Base-by-base conservation (phyloP, 2,329 filamentous ascomycete genomes). In the Akanthomyces lecanii region DNA sequence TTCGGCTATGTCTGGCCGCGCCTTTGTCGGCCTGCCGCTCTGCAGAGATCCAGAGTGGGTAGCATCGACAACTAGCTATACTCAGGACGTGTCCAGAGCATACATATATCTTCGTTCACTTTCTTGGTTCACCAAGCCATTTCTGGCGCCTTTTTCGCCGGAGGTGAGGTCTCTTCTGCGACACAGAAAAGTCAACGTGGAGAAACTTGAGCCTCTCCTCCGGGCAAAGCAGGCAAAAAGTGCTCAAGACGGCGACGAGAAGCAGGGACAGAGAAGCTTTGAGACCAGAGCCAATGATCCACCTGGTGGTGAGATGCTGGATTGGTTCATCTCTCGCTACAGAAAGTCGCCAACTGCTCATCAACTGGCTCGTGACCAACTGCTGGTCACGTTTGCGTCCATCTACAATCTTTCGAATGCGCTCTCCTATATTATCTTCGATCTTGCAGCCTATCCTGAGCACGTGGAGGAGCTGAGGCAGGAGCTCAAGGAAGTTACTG, bases 391-490 rank as follows among this genome's bases (percentile, higher is more conserved):
- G 40, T 59, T 59, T 47, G 56, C 56, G 14, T 59, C 56, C 56
- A 59, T 59, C 56, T 59, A 59, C 56, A 59, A 59, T 45, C 56
- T 36, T 11, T 36, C 33, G 33, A 36, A 36, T 36, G 33, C 33
- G 33, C 33, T 36, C 33, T 36, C 33, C 33, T 36, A 36, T 36
- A 36, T 36, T 36, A 36, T 73, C 4, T 71, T 67, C 52, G 71
- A 73, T 64, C 66, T 73, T 5, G 68, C 66, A 12, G 55, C 50
- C 33, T 40, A 59, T 36, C 63, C 58, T 38, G 67, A 69, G 0
- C 75, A 70, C 50, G 52, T 79, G n/a, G 72, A 74, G 11, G 65
- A 66, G 6, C 70, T 82, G 25, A 72, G 76, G 14, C 73, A 77
- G 23, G 79, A 82, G 63, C 74, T 76, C 0, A 28, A 58, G 23